phyloP scores from a whole-genome alignment of 2,329 filamentous ascomycete species.

The Aspergillus sp. region DNA sequence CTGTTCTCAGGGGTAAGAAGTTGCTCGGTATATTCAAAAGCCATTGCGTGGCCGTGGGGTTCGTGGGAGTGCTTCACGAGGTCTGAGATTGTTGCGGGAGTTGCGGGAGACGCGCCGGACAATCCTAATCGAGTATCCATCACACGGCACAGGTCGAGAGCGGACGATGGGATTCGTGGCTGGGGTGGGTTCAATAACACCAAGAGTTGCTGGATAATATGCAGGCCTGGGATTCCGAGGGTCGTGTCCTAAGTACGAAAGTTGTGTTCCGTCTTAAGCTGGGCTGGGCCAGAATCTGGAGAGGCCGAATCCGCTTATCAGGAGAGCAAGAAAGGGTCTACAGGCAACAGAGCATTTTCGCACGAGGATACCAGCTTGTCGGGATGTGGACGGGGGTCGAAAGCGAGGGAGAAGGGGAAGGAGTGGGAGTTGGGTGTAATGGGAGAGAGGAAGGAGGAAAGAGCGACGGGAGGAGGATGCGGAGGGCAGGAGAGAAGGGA shows the following conservation, averaged over 20 bases:
- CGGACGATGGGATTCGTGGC: conserved; percentile 2
- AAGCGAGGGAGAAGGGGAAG: background rate
- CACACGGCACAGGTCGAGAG: conserved; percentile 1
- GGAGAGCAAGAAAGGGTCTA: background rate
- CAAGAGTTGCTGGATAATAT: background rate
- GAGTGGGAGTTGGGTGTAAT: background rate
- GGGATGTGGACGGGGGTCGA: background rate
- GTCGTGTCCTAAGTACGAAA: background rate
- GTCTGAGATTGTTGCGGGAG: conserved; percentile 29
- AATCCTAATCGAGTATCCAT: conserved; percentile 32
- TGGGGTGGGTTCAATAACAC: background rate
- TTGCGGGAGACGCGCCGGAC: conserved; percentile 33
- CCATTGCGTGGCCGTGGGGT: conserved; percentile 30
- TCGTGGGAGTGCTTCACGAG: conserved; percentile 26
- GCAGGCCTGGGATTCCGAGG: background rate
- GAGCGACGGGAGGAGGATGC: background rate
- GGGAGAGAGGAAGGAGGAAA: conserved; percentile 10
- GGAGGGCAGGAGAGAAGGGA: conserved; percentile 8
- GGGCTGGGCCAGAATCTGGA: background rate
- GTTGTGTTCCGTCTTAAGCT: conserved; percentile 5
- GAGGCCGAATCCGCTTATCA: conserved; percentile 12
- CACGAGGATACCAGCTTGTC: background rate
- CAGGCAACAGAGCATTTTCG: conserved; percentile 1
- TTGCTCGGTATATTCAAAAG: conserved; percentile 38
- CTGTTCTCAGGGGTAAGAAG: conserved; percentile 46